These are phyloP conservation scores for Tuber brumale DNA, from an alignment of 495 filamentous ascomycete genomes.

Conservation along the genomic window DNA sequence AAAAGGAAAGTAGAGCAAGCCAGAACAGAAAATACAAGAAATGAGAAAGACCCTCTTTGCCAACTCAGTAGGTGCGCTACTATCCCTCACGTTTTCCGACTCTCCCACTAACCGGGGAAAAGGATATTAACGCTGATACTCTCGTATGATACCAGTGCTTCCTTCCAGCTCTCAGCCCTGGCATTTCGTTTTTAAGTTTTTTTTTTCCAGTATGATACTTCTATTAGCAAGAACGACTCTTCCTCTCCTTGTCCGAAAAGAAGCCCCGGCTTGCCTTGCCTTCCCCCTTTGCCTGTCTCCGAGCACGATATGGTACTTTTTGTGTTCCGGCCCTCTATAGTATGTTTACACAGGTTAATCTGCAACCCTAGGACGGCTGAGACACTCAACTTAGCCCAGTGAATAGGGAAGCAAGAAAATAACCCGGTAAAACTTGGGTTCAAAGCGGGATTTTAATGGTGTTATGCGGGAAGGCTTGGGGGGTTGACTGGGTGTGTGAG, in stretches of 20 bases:
- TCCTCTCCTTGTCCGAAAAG: neutral
- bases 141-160: constrained; percentile 20
- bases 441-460: neutral
- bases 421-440: neutral
- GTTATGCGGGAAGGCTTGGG: neutral
- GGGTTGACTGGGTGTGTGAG: neutral
- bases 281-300: neutral
- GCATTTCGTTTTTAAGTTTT: neutral
- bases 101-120: constrained; percentile 24
- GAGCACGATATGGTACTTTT: neutral
- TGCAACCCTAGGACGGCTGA: neutral
- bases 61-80: constrained; percentile 3
- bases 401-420: neutral
- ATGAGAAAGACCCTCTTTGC: neutral
- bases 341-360: neutral
- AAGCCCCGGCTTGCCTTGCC: neutral
- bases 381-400: neutral
- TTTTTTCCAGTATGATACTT: neutral
- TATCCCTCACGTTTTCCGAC: constrained; percentile 34
- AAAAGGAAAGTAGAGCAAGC: neutral
- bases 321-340: neutral
- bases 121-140: constrained; percentile 22
- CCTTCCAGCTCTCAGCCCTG: constrained; percentile 10
- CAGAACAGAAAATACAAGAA: neutral
- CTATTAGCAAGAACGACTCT: neutral